Evolutionary conservation across 2,329 filamentous ascomycete species (phyloP).

Genomic region (Nemania sp.): DNA sequence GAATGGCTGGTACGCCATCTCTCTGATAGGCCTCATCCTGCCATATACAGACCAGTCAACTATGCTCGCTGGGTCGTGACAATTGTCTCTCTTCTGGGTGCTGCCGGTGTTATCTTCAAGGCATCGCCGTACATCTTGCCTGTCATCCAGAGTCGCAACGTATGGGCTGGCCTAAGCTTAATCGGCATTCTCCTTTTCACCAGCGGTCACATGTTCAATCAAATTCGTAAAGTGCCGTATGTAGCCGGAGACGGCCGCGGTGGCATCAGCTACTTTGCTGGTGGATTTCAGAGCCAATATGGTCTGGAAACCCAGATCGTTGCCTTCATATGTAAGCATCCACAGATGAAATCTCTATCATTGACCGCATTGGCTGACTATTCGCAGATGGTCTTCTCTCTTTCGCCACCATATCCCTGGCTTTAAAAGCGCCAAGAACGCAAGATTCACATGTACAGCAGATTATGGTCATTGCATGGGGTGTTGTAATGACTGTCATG

Average conservation of each 20-base stretch:
- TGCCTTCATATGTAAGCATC: slow-evolving; percentile 84
- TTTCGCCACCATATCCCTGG: slow-evolving; percentile 88
- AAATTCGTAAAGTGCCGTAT: slow-evolving; percentile 94
- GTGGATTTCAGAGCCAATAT: slow-evolving; percentile 90
- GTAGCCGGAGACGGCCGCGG: slow-evolving; percentile 82
- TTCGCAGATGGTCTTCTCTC: slow-evolving; percentile 68
- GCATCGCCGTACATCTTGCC: slow-evolving; percentile 80
- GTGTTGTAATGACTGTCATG: slow-evolving; percentile 72
- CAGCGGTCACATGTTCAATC: slow-evolving; percentile 98
- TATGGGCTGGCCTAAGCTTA: slow-evolving; percentile 90
- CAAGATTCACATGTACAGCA: slow-evolving; percentile 76
- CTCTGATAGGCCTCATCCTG: slow-evolving; percentile 74
- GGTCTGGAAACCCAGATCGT: slow-evolving; percentile 95
- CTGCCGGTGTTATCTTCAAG: slow-evolving; percentile 68
- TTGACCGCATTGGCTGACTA: slow-evolving; percentile 30
- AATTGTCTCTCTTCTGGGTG: slow-evolving; percentile 69
- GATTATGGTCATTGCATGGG: slow-evolving; percentile 79
- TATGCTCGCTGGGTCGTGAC: slow-evolving; percentile 73
- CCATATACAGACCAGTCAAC: slow-evolving; percentile 84
- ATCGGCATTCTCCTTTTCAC: slow-evolving; percentile 91
- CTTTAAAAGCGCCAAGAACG: slow-evolving; percentile 90
- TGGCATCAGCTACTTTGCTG: slow-evolving; percentile 86
- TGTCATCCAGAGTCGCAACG: slow-evolving; percentile 82
- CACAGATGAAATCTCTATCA: slow-evolving; percentile 4
- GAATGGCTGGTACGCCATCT: slow-evolving; percentile 79